These are phyloP conservation scores for Schizonepeta tenuifolia DNA, from an alignment of 257 asterid genomes.

Conservation along the genomic window DNA sequence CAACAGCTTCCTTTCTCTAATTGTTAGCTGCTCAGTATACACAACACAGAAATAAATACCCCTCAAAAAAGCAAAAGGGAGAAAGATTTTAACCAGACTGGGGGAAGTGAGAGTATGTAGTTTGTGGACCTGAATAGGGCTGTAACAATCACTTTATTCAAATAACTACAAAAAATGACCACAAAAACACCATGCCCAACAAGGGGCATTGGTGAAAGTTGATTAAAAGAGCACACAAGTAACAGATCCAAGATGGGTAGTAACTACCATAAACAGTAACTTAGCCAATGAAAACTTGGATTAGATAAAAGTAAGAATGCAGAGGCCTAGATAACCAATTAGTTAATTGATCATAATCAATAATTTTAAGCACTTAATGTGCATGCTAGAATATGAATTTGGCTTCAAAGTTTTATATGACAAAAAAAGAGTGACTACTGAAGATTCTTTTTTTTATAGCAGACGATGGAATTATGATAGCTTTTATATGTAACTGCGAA, in stretches of 20 bases:
- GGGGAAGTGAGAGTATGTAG: background rate
- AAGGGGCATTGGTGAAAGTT: background rate
- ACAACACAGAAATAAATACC: background rate
- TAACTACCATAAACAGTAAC: background rate
- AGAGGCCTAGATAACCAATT: background rate
- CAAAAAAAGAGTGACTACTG: background rate
- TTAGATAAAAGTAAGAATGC: background rate
- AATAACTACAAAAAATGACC: background rate
- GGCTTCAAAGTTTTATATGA: background rate
- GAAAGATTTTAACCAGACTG: background rate
- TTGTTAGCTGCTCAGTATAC: background rate
- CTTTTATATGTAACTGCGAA: background rate
- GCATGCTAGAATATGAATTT: background rate
- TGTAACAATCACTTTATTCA: constrained; percentile 4
- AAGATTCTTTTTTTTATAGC: too few relatives aligned
- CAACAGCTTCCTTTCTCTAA: background rate
- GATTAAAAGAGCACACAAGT: background rate
- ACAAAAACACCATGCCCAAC: background rate
- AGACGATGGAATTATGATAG: background rate
- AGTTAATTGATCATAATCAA: background rate
- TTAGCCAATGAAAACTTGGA: background rate
- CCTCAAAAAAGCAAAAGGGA: background rate
- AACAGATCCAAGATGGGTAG: background rate
- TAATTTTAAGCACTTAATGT: background rate
- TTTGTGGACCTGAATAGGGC: constrained; percentile 12